These are phyloP conservation scores for Alternaria metachromatica DNA, from an alignment of 2,329 filamentous ascomycete species.

Conservation along the genomic window DNA sequence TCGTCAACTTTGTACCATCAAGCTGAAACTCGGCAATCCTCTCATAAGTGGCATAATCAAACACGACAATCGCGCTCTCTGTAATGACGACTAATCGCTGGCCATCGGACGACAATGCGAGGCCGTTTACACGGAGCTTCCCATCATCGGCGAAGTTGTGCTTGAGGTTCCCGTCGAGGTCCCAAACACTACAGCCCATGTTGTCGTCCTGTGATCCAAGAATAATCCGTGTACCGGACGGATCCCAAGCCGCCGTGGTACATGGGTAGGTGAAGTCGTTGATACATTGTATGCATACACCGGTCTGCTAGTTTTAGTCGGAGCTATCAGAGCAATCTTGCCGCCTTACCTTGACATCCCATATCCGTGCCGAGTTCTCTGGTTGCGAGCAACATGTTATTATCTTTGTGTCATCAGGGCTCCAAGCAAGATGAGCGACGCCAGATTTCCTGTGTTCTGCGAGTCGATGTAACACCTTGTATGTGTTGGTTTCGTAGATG, in stretches of 20 bases:
- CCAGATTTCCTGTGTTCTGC: conserved; percentile 71
- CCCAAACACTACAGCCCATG: conserved; percentile 60
- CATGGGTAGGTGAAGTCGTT: conserved; percentile 81
- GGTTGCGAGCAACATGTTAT: conserved; percentile 77
- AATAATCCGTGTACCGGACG: conserved; percentile 78
- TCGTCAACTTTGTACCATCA: conserved; percentile 74
- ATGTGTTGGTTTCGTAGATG: conserved; percentile 80
- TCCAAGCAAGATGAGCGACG: conserved; percentile 86
- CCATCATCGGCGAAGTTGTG: conserved; percentile 67
- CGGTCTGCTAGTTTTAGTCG: conserved; percentile 31
- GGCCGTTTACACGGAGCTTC: conserved; percentile 79
- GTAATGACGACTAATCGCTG: conserved; percentile 81
- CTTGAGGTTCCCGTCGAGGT: conserved; percentile 63
- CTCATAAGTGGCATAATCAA: conserved; percentile 76
- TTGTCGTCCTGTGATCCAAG: conserved; percentile 61
- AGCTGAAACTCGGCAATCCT: conserved; percentile 77
- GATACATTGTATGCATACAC: conserved; percentile 64
- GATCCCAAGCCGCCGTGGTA: conserved; percentile 87
- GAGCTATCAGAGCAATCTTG: background rate
- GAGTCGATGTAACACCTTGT: conserved; percentile 68
- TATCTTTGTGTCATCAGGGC: conserved; percentile 85
- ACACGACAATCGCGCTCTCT: conserved; percentile 75
- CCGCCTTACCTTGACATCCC: conserved; percentile 61
- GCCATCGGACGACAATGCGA: conserved; percentile 83
- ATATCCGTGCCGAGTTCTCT: conserved; percentile 74